A percentile compares a stretch with the other conserved stretches of the same genome.
These are phyloP conservation scores for Chondrus crispus DNA, from an alignment of 23 red algal genomes.

Conservation along the genomic window DNA sequence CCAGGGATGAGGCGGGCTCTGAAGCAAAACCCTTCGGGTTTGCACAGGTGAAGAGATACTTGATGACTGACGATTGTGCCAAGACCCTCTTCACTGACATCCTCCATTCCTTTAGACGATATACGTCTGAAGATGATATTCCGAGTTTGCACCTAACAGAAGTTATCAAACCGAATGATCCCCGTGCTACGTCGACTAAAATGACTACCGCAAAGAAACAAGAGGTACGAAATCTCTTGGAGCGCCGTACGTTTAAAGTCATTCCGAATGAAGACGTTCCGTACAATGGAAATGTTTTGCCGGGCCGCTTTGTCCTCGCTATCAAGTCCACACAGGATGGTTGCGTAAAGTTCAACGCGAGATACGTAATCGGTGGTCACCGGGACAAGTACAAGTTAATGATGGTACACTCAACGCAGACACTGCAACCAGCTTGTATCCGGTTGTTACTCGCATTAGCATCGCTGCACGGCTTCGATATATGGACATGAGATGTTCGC, in stretches of 20 bases:
- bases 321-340: not conserved
- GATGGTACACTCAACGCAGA: not conserved
- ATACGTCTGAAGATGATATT: not conserved
- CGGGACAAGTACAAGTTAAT: not conserved
- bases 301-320: not conserved
- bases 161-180: not conserved
- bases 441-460: not conserved
- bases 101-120: not conserved
- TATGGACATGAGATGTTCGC: not conserved
- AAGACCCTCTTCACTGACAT: not conserved
- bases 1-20: not conserved
- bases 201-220: not conserved
- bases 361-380: not conserved
- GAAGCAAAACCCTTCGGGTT: not conserved
- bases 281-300: not conserved
- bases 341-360: not conserved
- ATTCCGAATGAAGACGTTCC: not conserved
- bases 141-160: not conserved
- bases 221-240: not conserved
- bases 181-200: not conserved
- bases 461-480: not conserved
- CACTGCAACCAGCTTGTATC: not conserved
- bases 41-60: not conserved
- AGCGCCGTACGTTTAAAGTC: not conserved
- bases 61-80: not conserved